phyloP scores from a whole-genome alignment of 2,329 filamentous ascomycete species.

The Fusarium camptoceras region DNA sequence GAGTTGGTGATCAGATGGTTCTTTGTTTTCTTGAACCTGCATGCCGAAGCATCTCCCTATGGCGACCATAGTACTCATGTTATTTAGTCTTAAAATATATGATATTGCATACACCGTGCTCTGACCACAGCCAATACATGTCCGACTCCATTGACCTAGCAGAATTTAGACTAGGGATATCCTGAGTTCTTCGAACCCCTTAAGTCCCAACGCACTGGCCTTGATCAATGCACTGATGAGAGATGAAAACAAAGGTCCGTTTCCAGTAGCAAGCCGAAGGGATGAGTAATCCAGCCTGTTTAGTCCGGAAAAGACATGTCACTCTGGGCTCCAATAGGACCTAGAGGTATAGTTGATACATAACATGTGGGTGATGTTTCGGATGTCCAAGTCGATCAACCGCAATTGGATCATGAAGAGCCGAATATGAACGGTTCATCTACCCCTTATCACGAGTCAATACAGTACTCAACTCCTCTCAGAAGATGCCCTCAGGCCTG shows the following conservation, averaged over 20 bases:
- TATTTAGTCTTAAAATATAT: slow-evolving; percentile 2
- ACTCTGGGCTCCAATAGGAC: not conserved
- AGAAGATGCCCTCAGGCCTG: not conserved
- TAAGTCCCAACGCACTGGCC: not conserved
- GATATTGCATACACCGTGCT: not conserved
- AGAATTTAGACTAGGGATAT: not conserved
- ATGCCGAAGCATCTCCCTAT: not conserved
- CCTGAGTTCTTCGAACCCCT: not conserved
- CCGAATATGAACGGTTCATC: not conserved
- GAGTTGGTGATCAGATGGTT: slow-evolving; percentile 8
- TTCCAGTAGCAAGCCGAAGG: not conserved
- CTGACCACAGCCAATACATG: not conserved
- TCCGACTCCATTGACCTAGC: not conserved
- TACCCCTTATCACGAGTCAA: slow-evolving; percentile 14
- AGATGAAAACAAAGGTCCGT: not conserved
- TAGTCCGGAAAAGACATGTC: not conserved
- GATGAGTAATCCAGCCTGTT: not conserved
- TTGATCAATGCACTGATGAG: not conserved
- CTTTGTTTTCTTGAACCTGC: slow-evolving; percentile 5
- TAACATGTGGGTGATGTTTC: slow-evolving; percentile 3
- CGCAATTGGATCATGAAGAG: slow-evolving; percentile 13
- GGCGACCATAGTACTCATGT: not conserved
- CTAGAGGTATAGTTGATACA: not conserved
- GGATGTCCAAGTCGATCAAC: not conserved
- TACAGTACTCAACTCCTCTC: not conserved